Conservation (phyloP, 2,329 filamentous ascomycete genomes). For the Alternaria novae-zelandiae region DNA sequence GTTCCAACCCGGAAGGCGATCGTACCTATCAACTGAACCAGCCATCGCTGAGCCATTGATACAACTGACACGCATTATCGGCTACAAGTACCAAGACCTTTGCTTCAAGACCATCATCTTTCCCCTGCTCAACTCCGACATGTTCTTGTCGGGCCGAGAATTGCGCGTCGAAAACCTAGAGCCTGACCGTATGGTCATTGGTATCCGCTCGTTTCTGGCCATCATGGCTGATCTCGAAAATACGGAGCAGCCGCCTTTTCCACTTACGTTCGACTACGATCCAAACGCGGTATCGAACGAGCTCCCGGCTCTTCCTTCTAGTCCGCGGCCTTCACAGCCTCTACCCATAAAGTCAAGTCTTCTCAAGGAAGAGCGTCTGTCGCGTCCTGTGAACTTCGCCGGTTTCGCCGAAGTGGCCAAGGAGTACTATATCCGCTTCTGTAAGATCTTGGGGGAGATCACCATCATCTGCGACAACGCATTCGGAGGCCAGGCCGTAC, state of each 20-base stretch:
- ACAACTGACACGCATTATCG: slow-evolving; percentile 92
- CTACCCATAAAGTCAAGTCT: slow-evolving; percentile 46
- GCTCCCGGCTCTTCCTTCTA: slow-evolving; percentile 38
- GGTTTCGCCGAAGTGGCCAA: slow-evolving; percentile 76
- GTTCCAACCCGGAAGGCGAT: slow-evolving; percentile 78
- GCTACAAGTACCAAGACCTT: slow-evolving; percentile 90
- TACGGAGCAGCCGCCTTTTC: slow-evolving; percentile 83
- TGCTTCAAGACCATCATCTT: slow-evolving; percentile 95
- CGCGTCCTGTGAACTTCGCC: slow-evolving; percentile 65
- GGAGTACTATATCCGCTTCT: slow-evolving; percentile 89
- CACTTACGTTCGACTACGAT: slow-evolving; percentile 65
- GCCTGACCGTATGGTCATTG: slow-evolving; percentile 96
- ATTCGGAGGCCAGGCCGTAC: slow-evolving; percentile 91
- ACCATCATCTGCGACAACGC: slow-evolving; percentile 96
- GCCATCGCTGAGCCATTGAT: slow-evolving; percentile 89
- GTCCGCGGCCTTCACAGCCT: slow-evolving; percentile 41
- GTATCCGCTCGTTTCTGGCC: slow-evolving; percentile 89
- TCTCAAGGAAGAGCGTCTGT: slow-evolving; percentile 68
- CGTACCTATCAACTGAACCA: slow-evolving; percentile 81
- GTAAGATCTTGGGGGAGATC: slow-evolving; percentile 93
- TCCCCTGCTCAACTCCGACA: slow-evolving; percentile 88
- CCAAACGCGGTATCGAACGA: slow-evolving; percentile 50
- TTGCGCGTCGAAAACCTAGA: slow-evolving; percentile 90
- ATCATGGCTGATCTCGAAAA: slow-evolving; percentile 94
- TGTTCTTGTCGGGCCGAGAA: slow-evolving; percentile 79